Evolutionary conservation across 176 grass and related monocot genomes (phyloP).

Genomic region (Aegilops speltoides): DNA sequence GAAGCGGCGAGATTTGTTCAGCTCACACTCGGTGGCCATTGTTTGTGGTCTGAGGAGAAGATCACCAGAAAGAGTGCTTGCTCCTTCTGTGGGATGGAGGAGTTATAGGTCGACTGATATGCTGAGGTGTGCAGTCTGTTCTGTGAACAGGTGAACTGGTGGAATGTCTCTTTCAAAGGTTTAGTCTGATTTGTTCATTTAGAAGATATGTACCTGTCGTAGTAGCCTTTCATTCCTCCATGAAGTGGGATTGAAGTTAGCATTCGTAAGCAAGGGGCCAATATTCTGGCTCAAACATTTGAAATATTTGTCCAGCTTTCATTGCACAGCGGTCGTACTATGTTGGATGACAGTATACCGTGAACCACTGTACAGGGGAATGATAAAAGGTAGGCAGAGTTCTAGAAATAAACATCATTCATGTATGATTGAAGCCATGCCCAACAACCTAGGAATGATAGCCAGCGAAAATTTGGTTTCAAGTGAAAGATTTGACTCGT

Average conservation of each 20-base stretch:
- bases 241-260: conserved; percentile 67
- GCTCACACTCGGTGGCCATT: conserved; percentile 67
- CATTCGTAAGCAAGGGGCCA: conserved; percentile 23
- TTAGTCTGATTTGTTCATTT: conserved; percentile 50
- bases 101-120: conserved; percentile 45
- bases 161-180: conserved; percentile 53
- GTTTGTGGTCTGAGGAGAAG: conserved; percentile 33
- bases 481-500: conserved; percentile 37
- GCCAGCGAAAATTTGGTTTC: conserved; percentile 36
- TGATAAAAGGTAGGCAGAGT: conserved; percentile 21
- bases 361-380: conserved; percentile 11
- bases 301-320: conserved; percentile 3
- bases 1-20: conserved; percentile 59
- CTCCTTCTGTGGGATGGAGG: conserved; percentile 31
- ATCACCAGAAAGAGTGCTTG: conserved; percentile 28
- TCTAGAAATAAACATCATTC: conserved; percentile 12
- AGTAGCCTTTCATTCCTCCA: conserved; percentile 46
- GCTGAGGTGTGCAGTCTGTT: conserved; percentile 31
- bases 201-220: conserved; percentile 42
- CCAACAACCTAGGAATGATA: conserved; percentile 40
- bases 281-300: conserved; percentile 44
- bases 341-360: neutral
- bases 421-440: conserved; percentile 24
- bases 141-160: conserved; percentile 49
- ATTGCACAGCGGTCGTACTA: conserved; percentile 20